Evolutionary conservation across 2,329 filamentous ascomycete species (phyloP).

Genomic region (Apiospora koreana): DNA sequence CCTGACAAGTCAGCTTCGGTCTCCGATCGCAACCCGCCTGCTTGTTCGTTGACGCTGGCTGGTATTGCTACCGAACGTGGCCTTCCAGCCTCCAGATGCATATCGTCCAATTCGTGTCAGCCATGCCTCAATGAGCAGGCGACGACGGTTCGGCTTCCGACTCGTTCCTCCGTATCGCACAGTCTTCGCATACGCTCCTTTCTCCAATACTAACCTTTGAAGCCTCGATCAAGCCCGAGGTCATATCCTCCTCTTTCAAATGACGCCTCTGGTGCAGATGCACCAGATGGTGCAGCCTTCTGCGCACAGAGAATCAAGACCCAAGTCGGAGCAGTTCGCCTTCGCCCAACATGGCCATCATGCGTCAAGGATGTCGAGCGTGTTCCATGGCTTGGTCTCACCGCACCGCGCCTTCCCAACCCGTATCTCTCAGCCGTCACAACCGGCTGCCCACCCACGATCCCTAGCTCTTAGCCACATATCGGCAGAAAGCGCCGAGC

Average conservation of each 20-base stretch:
- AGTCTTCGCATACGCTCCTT: slow-evolving; percentile 27
- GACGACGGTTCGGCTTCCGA: slow-evolving; percentile 30
- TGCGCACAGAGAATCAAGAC: slow-evolving; percentile 37
- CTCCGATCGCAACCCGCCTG: background rate
- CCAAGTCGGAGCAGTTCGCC: slow-evolving; percentile 24
- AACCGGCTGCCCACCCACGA: slow-evolving; percentile 26
- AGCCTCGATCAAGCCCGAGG: background rate
- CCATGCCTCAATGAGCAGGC: slow-evolving; percentile 45
- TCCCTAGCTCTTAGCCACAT: slow-evolving; percentile 24
- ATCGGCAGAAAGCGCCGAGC: slow-evolving; percentile 53
- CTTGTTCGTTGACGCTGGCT: background rate
- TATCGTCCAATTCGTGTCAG: slow-evolving; percentile 34
- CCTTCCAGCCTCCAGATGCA: slow-evolving; percentile 39
- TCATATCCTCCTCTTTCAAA: slow-evolving; percentile 25
- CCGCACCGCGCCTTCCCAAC: slow-evolving; percentile 37
- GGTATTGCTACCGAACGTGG: slow-evolving; percentile 6
- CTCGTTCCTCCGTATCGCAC: slow-evolving; percentile 19
- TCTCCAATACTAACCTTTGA: slow-evolving; percentile 10
- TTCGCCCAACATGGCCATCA: slow-evolving; percentile 27
- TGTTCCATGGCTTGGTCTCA: slow-evolving; percentile 20
- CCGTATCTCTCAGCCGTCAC: slow-evolving; percentile 33
- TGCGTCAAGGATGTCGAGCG: slow-evolving; percentile 17
- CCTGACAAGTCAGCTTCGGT: slow-evolving; percentile 1
- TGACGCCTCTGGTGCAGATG: slow-evolving; percentile 55
- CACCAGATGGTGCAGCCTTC: slow-evolving; percentile 51